These are phyloP conservation scores for Teunomyces funiuensis DNA, from an alignment of 805 yeast genomes.

Conservation along the genomic window DNA sequence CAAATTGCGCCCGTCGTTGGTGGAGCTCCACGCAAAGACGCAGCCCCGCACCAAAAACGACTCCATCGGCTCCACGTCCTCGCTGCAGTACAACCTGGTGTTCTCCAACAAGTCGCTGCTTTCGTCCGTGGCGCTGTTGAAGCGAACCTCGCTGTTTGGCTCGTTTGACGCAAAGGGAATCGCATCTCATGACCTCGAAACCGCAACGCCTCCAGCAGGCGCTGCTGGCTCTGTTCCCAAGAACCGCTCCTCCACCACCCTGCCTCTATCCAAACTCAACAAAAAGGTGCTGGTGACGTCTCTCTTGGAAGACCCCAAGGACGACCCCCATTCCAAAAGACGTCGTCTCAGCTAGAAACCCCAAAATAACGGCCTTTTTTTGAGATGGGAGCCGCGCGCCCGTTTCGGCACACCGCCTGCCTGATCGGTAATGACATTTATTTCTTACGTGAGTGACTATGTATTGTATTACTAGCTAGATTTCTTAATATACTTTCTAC, in stretches of 20 bases:
- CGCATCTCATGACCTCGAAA: no score
- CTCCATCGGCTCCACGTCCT: constrained; percentile 23
- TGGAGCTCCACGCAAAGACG: constrained; percentile 26
- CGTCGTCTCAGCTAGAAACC: background rate
- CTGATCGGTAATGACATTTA: constrained; percentile 1
- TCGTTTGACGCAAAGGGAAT: no score
- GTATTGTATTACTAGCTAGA: constrained; percentile 4
- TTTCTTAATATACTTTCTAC: background rate
- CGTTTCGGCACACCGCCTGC: background rate
- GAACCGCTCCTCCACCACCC: constrained; percentile 17
- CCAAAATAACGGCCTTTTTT: no score
- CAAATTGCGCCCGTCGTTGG: constrained; percentile 34
- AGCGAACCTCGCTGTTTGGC: constrained; percentile 30
- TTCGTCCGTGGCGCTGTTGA: constrained; percentile 28
- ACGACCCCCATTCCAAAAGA: constrained; percentile 2
- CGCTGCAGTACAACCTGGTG: constrained; percentile 22
- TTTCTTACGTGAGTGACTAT: constrained; percentile 3
- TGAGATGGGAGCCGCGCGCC: no score
- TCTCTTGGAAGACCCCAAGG: constrained; percentile 16
- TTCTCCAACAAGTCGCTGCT: constrained; percentile 39
- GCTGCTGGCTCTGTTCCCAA: no score
- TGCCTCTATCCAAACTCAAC: constrained; percentile 16
- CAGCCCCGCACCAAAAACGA: constrained; percentile 16
- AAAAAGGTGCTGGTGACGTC: constrained; percentile 26
- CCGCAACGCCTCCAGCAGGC: no score